Base-by-base conservation (phyloP, 2,329 filamentous ascomycete species). In the Penicillium sp. region DNA sequence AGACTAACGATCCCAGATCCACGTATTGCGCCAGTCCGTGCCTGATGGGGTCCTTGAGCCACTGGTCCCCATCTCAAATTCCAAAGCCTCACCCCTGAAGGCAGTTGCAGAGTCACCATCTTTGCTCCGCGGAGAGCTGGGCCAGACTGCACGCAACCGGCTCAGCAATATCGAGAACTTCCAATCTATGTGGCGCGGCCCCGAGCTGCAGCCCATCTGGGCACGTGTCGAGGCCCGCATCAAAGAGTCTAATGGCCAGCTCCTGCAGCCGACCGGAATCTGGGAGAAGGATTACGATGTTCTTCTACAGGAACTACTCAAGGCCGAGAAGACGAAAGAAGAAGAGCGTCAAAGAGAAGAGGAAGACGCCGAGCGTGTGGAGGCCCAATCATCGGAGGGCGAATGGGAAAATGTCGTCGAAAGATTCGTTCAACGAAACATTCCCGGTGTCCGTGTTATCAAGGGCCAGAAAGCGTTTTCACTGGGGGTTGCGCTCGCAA, bases 241-340 rank as follows among this genome's bases (percentile, higher is more conserved):
- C 47, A 64, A 60, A 33, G 69, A 74, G 44, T 69, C 68, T 3
- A 65, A 64, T 16, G 74, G 74, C 5, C 64, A 64, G 5, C 59
- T 70, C 38, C 56, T 73, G 27, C 71, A 72, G 53, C 64, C 69
- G 5, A 67, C 60, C 0, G 68, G 69, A 7, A 63, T 70, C 33
- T 77, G 75, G 74, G 67, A 71, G 30, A 57, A 63, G 16, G 72
- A 77, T 52, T 77, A 77, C 39, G 66, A 63, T 30, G 54, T 55
- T 4, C 54, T 76, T 13, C 56, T 72, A 2, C 62, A 65, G 44
- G 61, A 67, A 9, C 55, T 74, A 24, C 54, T 62, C 24, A 57
- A 63, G 24, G 60, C 66, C 16, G 67, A 74, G 38, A 52, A 60
- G 20, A 44, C 22, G 3, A 61, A 63, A 52, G 58, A 63, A 42